phyloP scores from a whole-genome alignment of 176 grass and related monocot species.

The Otatea glauca region DNA sequence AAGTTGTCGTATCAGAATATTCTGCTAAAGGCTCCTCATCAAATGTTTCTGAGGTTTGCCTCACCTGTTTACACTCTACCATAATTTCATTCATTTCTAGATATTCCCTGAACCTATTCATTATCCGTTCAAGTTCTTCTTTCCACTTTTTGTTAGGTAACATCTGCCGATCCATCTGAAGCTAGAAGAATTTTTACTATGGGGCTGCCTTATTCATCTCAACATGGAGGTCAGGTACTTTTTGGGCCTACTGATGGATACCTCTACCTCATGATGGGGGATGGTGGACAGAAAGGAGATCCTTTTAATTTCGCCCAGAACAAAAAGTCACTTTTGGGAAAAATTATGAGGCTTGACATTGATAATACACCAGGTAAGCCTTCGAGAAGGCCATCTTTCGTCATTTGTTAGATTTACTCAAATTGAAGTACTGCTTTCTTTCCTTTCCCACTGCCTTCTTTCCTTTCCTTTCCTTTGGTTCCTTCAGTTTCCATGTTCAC shows the following conservation, averaged over 20 bases:
- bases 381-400: not conserved
- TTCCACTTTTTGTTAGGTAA: slow-evolving; percentile 45
- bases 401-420: slow-evolving; percentile 11
- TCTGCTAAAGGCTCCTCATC: slow-evolving; percentile 74
- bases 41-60: slow-evolving; percentile 71
- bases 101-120: not conserved
- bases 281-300: slow-evolving; percentile 87
- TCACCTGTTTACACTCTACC: not conserved
- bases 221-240: slow-evolving; percentile 83
- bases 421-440: not conserved
- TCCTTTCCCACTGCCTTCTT: not conserved
- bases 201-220: slow-evolving; percentile 73
- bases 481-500: not conserved
- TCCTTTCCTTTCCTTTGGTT: not conserved
- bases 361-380: slow-evolving; percentile 66
- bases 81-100: slow-evolving; percentile 3
- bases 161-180: slow-evolving; percentile 71
- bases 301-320: slow-evolving; percentile 95
- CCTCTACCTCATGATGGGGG: slow-evolving; percentile 95
- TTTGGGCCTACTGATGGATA: slow-evolving; percentile 87
- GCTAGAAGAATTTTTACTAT: slow-evolving; percentile 88
- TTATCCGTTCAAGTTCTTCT: not conserved
- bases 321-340: slow-evolving; percentile 83
- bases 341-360: slow-evolving; percentile 91
- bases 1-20: slow-evolving; percentile 74